Evolutionary conservation across 108 stramenopile genomes (phyloP), one percentile per base, ranked within the genome.

Genomic region (Pinguiococcus pyrenoidosus): DNA sequence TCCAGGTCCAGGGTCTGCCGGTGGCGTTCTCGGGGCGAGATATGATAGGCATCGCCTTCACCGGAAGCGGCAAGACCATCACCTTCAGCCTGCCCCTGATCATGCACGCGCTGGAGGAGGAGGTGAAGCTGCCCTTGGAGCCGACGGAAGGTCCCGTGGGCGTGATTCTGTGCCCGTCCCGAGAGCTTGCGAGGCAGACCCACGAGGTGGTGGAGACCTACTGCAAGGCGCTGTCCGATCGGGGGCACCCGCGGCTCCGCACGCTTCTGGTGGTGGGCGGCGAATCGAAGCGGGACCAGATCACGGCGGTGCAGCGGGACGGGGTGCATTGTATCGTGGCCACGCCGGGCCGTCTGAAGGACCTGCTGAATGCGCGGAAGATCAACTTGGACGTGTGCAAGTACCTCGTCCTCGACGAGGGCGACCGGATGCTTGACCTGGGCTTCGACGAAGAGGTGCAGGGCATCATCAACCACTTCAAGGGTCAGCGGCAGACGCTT

Each of bases 11-110:
- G 55, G 97, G 97, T 24, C 56, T 99, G 23, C 87, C 97, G 2
- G 92, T 90, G 24, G 89, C 91, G 1, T 68, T 99, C 35, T 73
- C 84, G 1, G 88, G 89, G 17, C 74, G 97, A 20, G 97, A 99
- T 64, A 89, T 99, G 92, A 85, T 99, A 36, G 97, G 97, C 23
- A 95, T 99, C 49, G 97, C 97, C 27, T 96, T 95, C 59, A 99
- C 97, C 3, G 77, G 78, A 0, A 49, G 68, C 24, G 97, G 97
- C 17, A 99, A 99, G 59, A 99, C 93, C 0, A 49, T 99, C 10
- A 79, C 86, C 13, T 99, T 99, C 69, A 68, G 75, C 9, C 51
- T 99, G 27, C 97, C 97, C 3, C 54, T 96, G 35, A 79, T 99
- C 34, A 80, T 92, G 83, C 79, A 81, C 12, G 84, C 97, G 5